Base-by-base conservation (phyloP, 176 grass and related monocot species). In the Juncus effusus region DNA sequence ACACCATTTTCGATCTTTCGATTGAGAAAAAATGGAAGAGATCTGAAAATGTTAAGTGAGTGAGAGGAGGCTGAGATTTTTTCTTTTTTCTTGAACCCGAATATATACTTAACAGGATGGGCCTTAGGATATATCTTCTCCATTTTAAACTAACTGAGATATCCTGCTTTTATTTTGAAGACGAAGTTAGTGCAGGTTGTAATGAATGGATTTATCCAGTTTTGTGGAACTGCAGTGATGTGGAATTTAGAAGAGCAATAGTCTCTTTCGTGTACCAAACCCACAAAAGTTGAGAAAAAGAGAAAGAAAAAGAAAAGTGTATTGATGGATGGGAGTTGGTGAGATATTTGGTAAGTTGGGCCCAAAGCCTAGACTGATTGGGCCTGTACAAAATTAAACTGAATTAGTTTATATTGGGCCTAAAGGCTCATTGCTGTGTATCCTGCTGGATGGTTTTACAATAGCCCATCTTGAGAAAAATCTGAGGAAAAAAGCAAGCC, bases 1-100 rank as follows among this genome's bases (percentile, higher is more conserved):
- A 73, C 38, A 19, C 38, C 64, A 67, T 64, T 49, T 10, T 53
- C 47, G 56, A 50, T 36, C n/a, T n/a, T 53, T 42, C 52, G 4
- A 40, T 41, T 16, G 63, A 62, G 68, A 59, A 67, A 56, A 7
- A 57, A 55, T 38, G 64, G 0, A 59, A 42, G 79, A 83, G 85
- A 88, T 94, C 85, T 79, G 80, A 63, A 51, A 56, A 16, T 38
- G 1, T 37, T 60, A 54, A 37, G 54, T 53, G 66, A 37, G 58
- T 35, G 49, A 13, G 7, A 44, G 59, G 67, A 36, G 62, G 11
- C 54, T 44, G 64, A 28, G 37, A 66, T 57, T 54, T 77, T 42
- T 51, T 9, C 39, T 15, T 44, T 59, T 19, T 9, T 7, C 54
- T 72, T 47, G 2, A 47, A 5, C 44, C 44, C 50, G 38, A 54